A percentile compares a stretch with the other conserved stretches of the same genome.
phyloP scores from a whole-genome alignment of 2,329 filamentous ascomycete species.

The Claviceps spartinae region DNA sequence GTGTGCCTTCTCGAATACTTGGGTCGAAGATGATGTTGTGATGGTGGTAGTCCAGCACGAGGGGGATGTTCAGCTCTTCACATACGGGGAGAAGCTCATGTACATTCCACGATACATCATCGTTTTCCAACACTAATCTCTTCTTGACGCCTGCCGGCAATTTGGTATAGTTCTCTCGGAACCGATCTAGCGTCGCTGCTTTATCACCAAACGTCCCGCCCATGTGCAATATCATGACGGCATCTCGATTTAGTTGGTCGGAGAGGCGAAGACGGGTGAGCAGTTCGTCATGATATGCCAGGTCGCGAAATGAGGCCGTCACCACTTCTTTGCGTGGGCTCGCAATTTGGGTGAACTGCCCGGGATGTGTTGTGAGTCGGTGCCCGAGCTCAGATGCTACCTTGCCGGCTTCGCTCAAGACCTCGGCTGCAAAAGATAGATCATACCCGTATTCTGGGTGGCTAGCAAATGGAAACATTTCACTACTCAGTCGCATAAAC shows the following conservation, averaged over 20 bases:
- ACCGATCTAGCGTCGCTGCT: slow-evolving; percentile 60
- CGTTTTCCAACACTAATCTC: slow-evolving; percentile 81
- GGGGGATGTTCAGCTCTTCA: slow-evolving; percentile 83
- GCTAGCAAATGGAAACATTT: slow-evolving; percentile 95
- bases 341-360: slow-evolving; percentile 84
- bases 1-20: slow-evolving; percentile 65
- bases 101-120: slow-evolving; percentile 85
- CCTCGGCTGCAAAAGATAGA: slow-evolving; percentile 68
- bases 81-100: slow-evolving; percentile 83
- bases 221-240: slow-evolving; percentile 90
- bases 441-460: slow-evolving; percentile 79
- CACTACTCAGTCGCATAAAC: slow-evolving; percentile 82
- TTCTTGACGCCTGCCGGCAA: slow-evolving; percentile 60
- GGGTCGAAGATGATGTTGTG: slow-evolving; percentile 86
- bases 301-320: slow-evolving; percentile 60
- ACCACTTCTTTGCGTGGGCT: slow-evolving; percentile 71
- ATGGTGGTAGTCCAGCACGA: slow-evolving; percentile 89
- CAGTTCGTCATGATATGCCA: slow-evolving; percentile 82
- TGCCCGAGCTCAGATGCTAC: slow-evolving; percentile 70
- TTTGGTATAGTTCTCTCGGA: slow-evolving; percentile 57
- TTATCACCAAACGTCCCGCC: slow-evolving; percentile 87
- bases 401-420: slow-evolving; percentile 60
- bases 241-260: slow-evolving; percentile 66
- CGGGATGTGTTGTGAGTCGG: slow-evolving; percentile 78
- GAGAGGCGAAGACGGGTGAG: slow-evolving; percentile 64